Conservation (phyloP, 805 yeast genomes). For the Yamadazyma philogaea region DNA sequence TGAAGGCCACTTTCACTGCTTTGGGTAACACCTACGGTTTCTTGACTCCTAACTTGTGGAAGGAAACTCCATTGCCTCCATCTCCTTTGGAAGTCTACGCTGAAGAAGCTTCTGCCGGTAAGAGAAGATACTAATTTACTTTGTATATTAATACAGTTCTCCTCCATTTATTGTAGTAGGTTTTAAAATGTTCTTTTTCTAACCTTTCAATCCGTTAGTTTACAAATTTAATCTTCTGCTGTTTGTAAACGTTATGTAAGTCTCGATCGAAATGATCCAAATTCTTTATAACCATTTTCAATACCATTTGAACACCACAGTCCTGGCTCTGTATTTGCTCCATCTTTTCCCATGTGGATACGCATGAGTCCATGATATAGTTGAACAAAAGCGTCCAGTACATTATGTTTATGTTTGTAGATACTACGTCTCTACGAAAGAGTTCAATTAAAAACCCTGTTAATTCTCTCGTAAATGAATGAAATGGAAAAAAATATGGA, state of each 20-base stretch:
- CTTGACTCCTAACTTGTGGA: conserved; percentile 99
- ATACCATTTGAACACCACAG: background rate
- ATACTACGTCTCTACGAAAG: conserved; percentile 27
- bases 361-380: conserved; percentile 52
- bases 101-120: conserved; percentile 72
- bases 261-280: background rate
- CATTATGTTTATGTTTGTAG: conserved; percentile 42
- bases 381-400: conserved; percentile 55
- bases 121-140: conserved; percentile 65
- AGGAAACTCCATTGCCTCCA: conserved; percentile 73
- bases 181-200: background rate
- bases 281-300: background rate
- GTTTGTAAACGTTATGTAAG: background rate
- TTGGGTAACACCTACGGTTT: conserved; percentile 99
- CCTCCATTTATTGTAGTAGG: no score
- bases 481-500: conserved; percentile 50
- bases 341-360: conserved; percentile 50
- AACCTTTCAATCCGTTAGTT: background rate
- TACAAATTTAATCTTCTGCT: background rate
- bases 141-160: conserved; percentile 8
- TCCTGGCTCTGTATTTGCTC: background rate
- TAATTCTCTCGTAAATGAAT: conserved; percentile 31
- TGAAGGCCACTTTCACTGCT: conserved; percentile 99
- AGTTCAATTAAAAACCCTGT: conserved; percentile 36
- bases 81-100: conserved; percentile 96